Evolutionary conservation across 1,284 basidiomycete genomes (phyloP), one percentile per base, ranked within the genome.

Genomic region (Cryptococcus maquisensis): DNA sequence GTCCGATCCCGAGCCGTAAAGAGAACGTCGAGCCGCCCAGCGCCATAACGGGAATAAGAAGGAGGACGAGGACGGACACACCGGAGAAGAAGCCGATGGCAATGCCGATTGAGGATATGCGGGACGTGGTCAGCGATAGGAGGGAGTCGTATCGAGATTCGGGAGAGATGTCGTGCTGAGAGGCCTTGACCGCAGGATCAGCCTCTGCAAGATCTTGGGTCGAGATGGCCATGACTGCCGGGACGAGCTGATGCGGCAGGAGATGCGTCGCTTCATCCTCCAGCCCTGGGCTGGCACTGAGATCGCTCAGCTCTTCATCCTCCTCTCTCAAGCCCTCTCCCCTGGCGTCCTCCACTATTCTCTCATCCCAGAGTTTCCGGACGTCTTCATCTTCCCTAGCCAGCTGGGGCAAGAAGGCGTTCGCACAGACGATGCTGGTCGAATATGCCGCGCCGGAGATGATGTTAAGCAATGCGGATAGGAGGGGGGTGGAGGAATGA

Each of bases 341-440:
- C n/a, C 16, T 5, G 7, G n/a, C 40, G 24, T 13, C 5, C 24
- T 12, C 20, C 16, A 7, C 8, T 2, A 35, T 21, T 43, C 28
- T 41, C 32, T 44, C 45, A 10, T 18, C 21, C 41, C n/a, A 45
- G 0, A 81, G 79, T n/a, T 74, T 64, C 7, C 79, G 65, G 2
- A 88, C 85, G 47, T 84, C 57, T 3, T 63, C 55, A 18, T 85
- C 81, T 37, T 83, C 81, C 56, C 81, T 80, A 0, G 89, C 88
- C 2, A 94, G 79, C 0, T 78, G 79, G 0, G 91, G 90, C 4
- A 96, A 81, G 73, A 93, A 94, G 0, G 90, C 84, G 67, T 96
- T 96, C 79, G 91, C 84, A 37, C 90, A 90, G 8, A 96, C 92
- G 13, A 86, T 80, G 12, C 86, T 87, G 0, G 85, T 86, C 1